Evolutionary conservation across 495 filamentous ascomycete genomes (phyloP), one percentile per base, ranked within the genome.

Genomic region (Podospora didyma): DNA sequence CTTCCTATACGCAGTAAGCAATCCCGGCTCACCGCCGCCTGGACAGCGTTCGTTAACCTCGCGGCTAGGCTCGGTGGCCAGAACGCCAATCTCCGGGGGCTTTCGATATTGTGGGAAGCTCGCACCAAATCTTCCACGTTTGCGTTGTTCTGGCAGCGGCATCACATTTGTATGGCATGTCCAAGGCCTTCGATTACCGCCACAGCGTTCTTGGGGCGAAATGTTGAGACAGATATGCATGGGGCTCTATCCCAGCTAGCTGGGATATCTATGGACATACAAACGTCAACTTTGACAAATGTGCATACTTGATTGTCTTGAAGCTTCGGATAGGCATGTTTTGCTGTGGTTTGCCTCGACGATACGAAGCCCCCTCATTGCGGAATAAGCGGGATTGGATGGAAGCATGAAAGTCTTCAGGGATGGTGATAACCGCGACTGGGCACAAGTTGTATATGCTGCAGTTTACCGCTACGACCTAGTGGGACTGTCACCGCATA

Each of bases 121-220:
- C 87, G 9, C 89, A 93, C 64, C 89, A 92, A 71, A 78, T 92
- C 26, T 92, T 93, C 64, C 89, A 92, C 69, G 72, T 87, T 19
- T 76, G 88, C 48, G 86, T 93, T 26, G 64, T 90, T 21, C 61
- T 84, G 46, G 88, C 88, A 2, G 89, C 85, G 7, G 78, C 75
- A 2, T 67, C 80, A 0, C 88, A 92, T 64, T 64, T 89, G 45
- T 73, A 78, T 47, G 87, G 86, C 28, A 73, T 91, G 70, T 57
- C 79, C 19, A 75, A 71, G 61, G 77, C 77, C 9, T 80, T 80
- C 48, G 77, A 80, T 57, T 73, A 65, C 42, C 75, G 77, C 52
- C 77, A 80, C 51, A 68, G 68, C 51, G 54, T 68, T 14, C 56
- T 75, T 54, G 71, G 67, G 12, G 65, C 64, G 23, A 55, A 65